Evolutionary conservation across 805 yeast genomes (phyloP), one percentile per base, ranked within the genome.

Genomic region (Maudiozyma saulgeensis): DNA sequence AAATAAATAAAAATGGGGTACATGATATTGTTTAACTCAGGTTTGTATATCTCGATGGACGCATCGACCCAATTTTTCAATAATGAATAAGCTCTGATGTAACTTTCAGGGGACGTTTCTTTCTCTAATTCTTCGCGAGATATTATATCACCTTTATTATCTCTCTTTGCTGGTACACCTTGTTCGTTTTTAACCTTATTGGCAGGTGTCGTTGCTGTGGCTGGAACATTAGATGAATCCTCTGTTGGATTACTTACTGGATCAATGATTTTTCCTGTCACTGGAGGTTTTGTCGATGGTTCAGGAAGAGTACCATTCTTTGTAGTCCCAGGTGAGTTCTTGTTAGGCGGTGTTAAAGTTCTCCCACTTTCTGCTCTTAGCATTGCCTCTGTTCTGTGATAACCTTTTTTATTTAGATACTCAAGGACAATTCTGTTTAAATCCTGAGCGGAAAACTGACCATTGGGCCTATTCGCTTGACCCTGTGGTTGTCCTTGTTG

Each of bases 1-100:
- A 88, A 79, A 66, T 91, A 96, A 46, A 91, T 84, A 67, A 90
- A 93, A n/a, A 93, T 74, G 6, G 99, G 99, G 64, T 86, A 93
- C 56, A 91, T 69, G 41, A 91, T 77, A 55, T 93, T 79, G 49
- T 83, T 78, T 52, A 93, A 74, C 66, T 93, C 97, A 16, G 95
- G 89, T 67, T 80, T 84, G 68, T 93, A 93, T 68, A 93, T 76
- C 65, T 91, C 99, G 57, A 93, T 74, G 0, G 96, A 88, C 16
- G 87, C 76, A 57, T 88, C 96, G 40, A 87, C 86, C 98, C 98
- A 93, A 45, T 82, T 81, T 53, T 86, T 78, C 53, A 89, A 76
- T 64, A 87, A 76, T 16, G 82, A 72, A 68, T 89, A 93, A 1
- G 95, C 96, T 43, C 87, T 75, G n/a, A 76, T 72, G 64, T 86